Conservation (phyloP, 495 filamentous ascomycete genomes). For the Penicillium antarcticum region DNA sequence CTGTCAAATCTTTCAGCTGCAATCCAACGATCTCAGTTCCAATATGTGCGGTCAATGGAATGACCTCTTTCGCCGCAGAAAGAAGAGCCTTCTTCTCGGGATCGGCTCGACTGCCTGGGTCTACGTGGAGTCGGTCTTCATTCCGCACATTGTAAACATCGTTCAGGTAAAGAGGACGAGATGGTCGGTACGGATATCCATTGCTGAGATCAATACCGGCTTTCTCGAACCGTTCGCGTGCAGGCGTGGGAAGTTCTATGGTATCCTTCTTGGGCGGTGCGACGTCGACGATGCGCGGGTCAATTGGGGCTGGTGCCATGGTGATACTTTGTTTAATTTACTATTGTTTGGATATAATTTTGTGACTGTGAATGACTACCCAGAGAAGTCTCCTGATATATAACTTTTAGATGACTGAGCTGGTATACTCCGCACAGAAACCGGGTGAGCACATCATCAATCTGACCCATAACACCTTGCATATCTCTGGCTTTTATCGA, state of each 20-base stretch:
- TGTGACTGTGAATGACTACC: too few relatives aligned
- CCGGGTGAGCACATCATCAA: conserved; percentile 33
- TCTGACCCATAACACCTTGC: conserved; percentile 17
- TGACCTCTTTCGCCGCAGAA: conserved; percentile 63
- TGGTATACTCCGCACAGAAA: too few relatives aligned
- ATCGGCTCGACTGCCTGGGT: conserved; percentile 63
- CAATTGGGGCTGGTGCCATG: conserved; percentile 51
- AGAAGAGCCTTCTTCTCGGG: conserved; percentile 63
- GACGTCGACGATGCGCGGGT: conserved; percentile 57
- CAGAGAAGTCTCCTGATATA: too few relatives aligned
- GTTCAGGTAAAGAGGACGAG: conserved; percentile 61
- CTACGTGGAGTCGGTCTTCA: conserved; percentile 54
- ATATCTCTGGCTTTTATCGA: background rate
- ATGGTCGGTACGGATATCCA: conserved; percentile 66
- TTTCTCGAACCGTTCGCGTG: conserved; percentile 56
- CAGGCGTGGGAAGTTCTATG: conserved; percentile 51
- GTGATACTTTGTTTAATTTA: background rate
- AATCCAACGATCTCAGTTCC: conserved; percentile 70
- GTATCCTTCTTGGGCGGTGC: conserved; percentile 59
- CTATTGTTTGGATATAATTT: too few relatives aligned
- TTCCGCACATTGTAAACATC: conserved; percentile 62
- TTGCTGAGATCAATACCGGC: conserved; percentile 61
- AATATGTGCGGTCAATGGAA: conserved; percentile 62
- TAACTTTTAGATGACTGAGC: too few relatives aligned
- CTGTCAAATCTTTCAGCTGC: conserved; percentile 64